Percentiles rank a stretch among this genome's conserved stretches.
phyloP scores from a whole-genome alignment of 2,329 filamentous ascomycete genomes.

The Microsporum canis region DNA sequence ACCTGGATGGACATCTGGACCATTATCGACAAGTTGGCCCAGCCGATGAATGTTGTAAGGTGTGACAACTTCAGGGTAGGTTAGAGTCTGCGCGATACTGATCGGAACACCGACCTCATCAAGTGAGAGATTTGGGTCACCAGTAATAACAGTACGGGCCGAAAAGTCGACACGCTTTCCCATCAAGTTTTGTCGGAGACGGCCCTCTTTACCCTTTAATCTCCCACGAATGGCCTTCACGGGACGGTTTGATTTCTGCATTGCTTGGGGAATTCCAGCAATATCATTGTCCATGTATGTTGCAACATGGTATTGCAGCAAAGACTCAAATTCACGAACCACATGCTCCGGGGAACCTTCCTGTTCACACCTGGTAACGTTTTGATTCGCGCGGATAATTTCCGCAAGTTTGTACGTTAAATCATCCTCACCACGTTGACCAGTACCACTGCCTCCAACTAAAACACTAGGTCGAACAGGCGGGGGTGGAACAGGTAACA shows the following conservation, averaged over 20 bases:
- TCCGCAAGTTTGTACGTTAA: slow-evolving; percentile 98
- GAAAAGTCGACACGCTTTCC: slow-evolving; percentile 99
- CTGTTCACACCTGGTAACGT: slow-evolving; percentile 79
- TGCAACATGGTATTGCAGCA: slow-evolving; percentile 94
- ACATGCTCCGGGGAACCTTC: slow-evolving; percentile 90
- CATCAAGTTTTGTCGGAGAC: slow-evolving; percentile 97
- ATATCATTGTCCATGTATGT: slow-evolving; percentile 99
- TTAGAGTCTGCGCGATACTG: slow-evolving; percentile 83
- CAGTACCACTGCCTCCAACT: slow-evolving; percentile 85
- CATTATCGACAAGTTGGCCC: slow-evolving; percentile 79
- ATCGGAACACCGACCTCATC: slow-evolving; percentile 95
- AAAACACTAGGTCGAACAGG: slow-evolving; percentile 95
- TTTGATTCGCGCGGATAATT: slow-evolving; percentile 94
- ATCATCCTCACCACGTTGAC: slow-evolving; percentile 93
- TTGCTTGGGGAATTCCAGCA: slow-evolving; percentile 81
- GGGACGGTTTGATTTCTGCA: slow-evolving; percentile 93
- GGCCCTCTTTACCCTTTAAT: slow-evolving; percentile 97
- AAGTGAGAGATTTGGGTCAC: slow-evolving; percentile 89
- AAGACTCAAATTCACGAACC: slow-evolving; percentile 74
- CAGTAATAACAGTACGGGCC: slow-evolving; percentile 97
- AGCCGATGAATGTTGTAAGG: slow-evolving; percentile 95
- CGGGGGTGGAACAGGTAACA: slow-evolving; percentile 87
- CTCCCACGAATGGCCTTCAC: slow-evolving; percentile 94
- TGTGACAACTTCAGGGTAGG: slow-evolving; percentile 94
- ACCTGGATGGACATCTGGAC: slow-evolving; percentile 87